Evolutionary conservation across 805 yeast species (phyloP).

Genomic region (Jamesozyma rosinii): DNA sequence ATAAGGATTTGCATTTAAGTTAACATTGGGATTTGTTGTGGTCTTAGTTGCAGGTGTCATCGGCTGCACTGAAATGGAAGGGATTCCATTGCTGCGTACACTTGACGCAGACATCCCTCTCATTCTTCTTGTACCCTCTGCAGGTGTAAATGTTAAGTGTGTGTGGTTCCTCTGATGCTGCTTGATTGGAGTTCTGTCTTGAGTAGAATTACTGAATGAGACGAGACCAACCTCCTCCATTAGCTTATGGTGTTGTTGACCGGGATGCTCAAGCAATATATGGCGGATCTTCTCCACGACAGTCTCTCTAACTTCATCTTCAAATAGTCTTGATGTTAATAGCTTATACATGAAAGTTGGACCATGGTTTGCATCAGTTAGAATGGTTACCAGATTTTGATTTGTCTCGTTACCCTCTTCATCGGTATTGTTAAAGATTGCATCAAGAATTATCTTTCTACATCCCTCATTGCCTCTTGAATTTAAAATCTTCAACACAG

Average conservation of each 20-base stretch:
- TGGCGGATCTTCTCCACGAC: conserved; percentile 55
- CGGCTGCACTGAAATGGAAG: not conserved
- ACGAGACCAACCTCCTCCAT: conserved; percentile 83
- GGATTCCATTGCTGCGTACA: conserved; percentile 16
- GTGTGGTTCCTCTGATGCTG: not conserved
- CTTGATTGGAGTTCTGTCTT: conserved; percentile 4
- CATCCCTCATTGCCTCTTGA: conserved; percentile 54
- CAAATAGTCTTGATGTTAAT: conserved; percentile 54
- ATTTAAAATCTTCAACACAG: conserved; percentile 69
- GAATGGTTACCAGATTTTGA: conserved; percentile 40
- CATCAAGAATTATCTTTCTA: conserved; percentile 50
- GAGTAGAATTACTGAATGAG: not conserved
- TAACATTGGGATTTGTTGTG: not conserved
- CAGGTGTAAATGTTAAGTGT: not conserved
- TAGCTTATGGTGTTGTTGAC: conserved; percentile 70
- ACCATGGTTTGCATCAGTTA: conserved; percentile 58
- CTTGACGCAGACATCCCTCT: conserved; percentile 25
- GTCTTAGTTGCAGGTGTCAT: conserved; percentile 3
- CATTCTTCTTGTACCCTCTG: conserved; percentile 16
- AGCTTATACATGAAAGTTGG: conserved; percentile 72
- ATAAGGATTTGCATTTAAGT: not conserved
- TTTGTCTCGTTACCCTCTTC: not conserved
- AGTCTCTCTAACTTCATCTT: conserved; percentile 44
- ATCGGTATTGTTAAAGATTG: conserved; percentile 46
- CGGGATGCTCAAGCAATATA: conserved; percentile 48